These are phyloP conservation scores for Ascochyta rabiei DNA, from an alignment of 2,329 filamentous ascomycete species.

Conservation along the genomic window DNA sequence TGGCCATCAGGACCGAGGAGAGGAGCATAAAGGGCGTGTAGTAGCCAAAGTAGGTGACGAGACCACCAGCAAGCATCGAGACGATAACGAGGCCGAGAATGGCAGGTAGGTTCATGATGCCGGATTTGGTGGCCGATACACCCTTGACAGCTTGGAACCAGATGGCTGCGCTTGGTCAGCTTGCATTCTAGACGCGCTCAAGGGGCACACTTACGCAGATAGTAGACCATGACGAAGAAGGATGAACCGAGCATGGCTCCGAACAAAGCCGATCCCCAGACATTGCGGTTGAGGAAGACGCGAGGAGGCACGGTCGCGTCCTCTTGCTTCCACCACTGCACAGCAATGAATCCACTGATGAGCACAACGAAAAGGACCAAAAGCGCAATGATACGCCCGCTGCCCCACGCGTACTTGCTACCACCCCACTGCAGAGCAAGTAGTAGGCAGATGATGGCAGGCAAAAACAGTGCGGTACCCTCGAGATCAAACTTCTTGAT, in stretches of 20 bases:
- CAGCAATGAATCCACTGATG: conserved; percentile 48
- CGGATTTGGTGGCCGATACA: conserved; percentile 53
- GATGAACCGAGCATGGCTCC: conserved; percentile 50
- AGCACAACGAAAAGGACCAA: conserved; percentile 55
- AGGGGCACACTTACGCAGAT: conserved; percentile 38
- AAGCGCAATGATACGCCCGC: conserved; percentile 54
- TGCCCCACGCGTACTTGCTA: conserved; percentile 54
- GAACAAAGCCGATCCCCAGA: conserved; percentile 52
- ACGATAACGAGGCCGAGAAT: conserved; percentile 54
- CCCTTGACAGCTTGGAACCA: conserved; percentile 60
- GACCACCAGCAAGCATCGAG: conserved; percentile 48
- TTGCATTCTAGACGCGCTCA: background rate
- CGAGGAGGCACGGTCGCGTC: conserved; percentile 55
- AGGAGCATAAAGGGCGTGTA: conserved; percentile 58
- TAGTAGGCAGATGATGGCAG: conserved; percentile 55
- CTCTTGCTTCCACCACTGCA: conserved; percentile 53
- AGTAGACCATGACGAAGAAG: conserved; percentile 55
- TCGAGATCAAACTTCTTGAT: conserved; percentile 55
- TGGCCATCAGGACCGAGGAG: conserved; percentile 51
- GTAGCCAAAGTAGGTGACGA: conserved; percentile 53
- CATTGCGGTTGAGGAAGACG: conserved; percentile 53
- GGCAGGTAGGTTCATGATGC: conserved; percentile 56
- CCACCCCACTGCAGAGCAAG: conserved; percentile 60
- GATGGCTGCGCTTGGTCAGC: conserved; percentile 42
- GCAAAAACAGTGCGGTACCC: conserved; percentile 53